A percentile compares a stretch with the other conserved stretches of the same genome.
These are phyloP conservation scores for Colletotrichum sp. DNA, from an alignment of 2,329 filamentous ascomycete genomes.

Conservation along the genomic window DNA sequence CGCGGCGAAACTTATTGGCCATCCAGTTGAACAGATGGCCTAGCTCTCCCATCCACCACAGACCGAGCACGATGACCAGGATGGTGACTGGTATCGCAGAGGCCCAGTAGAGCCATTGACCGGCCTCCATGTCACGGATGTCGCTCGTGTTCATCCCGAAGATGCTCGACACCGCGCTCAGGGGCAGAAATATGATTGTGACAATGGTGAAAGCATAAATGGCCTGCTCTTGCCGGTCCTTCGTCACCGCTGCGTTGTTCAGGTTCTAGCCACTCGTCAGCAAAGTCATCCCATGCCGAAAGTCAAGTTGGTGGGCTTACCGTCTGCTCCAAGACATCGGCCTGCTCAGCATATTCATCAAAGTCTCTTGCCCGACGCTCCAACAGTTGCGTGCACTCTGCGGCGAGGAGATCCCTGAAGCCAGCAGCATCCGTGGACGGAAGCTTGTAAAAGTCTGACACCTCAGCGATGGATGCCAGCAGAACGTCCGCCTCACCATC, in stretches of 20 bases:
- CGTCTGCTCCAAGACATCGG: slow-evolving; percentile 30
- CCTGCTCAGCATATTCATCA: slow-evolving; percentile 28
- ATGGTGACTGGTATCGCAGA: slow-evolving; percentile 52
- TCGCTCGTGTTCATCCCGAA: slow-evolving; percentile 61
- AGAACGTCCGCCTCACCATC: not conserved
- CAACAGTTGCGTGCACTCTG: slow-evolving; percentile 42
- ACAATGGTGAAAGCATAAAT: slow-evolving; percentile 56
- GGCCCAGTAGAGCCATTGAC: slow-evolving; percentile 57
- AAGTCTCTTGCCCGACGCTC: slow-evolving; percentile 37
- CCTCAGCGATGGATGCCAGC: slow-evolving; percentile 2
- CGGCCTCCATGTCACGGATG: slow-evolving; percentile 51
- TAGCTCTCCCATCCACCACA: slow-evolving; percentile 50
- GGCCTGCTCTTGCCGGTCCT: slow-evolving; percentile 51
- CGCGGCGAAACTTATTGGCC: not conserved
- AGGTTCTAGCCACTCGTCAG: slow-evolving; percentile 25
- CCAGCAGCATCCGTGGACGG: slow-evolving; percentile 11
- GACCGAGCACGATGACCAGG: slow-evolving; percentile 41
- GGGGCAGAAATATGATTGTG: slow-evolving; percentile 53
- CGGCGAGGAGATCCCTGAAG: slow-evolving; percentile 36
- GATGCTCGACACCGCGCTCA: slow-evolving; percentile 50
- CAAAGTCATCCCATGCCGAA: not conserved
- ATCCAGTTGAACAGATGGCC: slow-evolving; percentile 33
- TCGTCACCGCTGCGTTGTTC: slow-evolving; percentile 44
- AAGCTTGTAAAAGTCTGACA: slow-evolving; percentile 24
- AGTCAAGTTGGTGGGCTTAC: slow-evolving; percentile 16